Percentiles rank a stretch among this genome's conserved stretches.
Conservation (phyloP, 352 stramenopile species). For the Pythium angustatum region DNA sequence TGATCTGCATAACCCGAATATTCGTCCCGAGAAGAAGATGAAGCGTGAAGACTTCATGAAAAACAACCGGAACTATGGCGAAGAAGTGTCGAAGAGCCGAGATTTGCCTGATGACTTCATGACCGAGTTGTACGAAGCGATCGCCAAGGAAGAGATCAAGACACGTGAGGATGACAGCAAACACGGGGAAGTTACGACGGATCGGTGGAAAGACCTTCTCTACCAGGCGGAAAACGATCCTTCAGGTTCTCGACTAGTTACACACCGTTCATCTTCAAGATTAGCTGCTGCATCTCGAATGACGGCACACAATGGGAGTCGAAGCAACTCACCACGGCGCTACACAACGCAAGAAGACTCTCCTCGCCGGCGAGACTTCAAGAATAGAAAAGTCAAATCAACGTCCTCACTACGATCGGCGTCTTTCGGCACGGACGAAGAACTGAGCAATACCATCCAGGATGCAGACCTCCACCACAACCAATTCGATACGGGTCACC, state of each 20-base stretch:
- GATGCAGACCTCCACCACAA: not conserved
- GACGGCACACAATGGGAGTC: constrained; percentile 9
- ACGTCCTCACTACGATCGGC: not conserved
- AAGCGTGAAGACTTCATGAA: constrained; percentile 84
- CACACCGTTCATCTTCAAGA: constrained; percentile 22
- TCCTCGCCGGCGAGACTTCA: constrained; percentile 6
- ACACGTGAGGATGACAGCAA: constrained; percentile 82
- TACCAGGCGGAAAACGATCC: constrained; percentile 71
- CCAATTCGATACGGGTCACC: constrained; percentile 29
- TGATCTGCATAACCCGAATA: constrained; percentile 87
- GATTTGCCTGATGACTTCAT: constrained; percentile 77
- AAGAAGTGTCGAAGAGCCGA: constrained; percentile 73
- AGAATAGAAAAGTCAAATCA: constrained; percentile 19
- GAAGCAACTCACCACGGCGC: constrained; percentile 17
- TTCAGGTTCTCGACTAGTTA: constrained; percentile 58
- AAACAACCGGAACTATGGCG: constrained; percentile 90
- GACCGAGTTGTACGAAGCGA: constrained; percentile 71
- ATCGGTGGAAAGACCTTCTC: constrained; percentile 79
- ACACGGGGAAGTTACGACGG: constrained; percentile 72
- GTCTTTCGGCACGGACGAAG: not conserved
- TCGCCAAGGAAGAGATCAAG: constrained; percentile 76
- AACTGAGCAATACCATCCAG: not conserved
- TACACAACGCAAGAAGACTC: constrained; percentile 10
- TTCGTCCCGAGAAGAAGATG: constrained; percentile 86
- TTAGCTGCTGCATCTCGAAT: not conserved